Conservation (phyloP, 2,329 filamentous ascomycete species). For the Phialocephala subalpina region DNA sequence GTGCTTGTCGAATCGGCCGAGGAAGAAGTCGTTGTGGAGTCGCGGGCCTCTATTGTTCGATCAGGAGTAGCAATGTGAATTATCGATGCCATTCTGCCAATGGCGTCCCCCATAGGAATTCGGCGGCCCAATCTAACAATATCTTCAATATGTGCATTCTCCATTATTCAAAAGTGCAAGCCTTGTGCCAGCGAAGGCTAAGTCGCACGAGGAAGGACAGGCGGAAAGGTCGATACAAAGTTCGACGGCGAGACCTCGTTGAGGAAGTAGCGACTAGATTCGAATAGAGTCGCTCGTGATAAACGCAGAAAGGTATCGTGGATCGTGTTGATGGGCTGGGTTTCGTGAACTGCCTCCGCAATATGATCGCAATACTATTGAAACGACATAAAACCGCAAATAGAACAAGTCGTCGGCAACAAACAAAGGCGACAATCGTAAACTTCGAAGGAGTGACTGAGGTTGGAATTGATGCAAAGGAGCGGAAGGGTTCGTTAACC, state of each 20-base stretch:
- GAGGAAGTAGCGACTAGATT: conserved; percentile 34
- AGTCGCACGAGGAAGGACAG: conserved; percentile 6
- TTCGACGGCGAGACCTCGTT: conserved; percentile 8
- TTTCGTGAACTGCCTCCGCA: conserved; percentile 31
- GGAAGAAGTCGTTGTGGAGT: conserved; percentile 34
- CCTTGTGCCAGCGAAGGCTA: conserved; percentile 7
- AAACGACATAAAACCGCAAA: conserved; percentile 35
- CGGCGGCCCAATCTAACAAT: conserved; percentile 40
- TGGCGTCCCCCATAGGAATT: conserved; percentile 28
- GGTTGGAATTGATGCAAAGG: conserved; percentile 42
- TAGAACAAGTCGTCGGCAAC: conserved; percentile 17
- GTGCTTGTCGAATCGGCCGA: conserved; percentile 37
- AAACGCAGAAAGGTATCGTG: conserved; percentile 19
- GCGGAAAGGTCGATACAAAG: not conserved
- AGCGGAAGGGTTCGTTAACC: conserved; percentile 49
- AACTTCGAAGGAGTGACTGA: conserved; percentile 45
- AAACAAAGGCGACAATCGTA: conserved; percentile 16
- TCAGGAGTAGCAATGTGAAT: conserved; percentile 37
- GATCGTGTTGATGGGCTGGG: conserved; percentile 21
- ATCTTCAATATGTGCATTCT: conserved; percentile 33
- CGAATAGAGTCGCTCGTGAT: conserved; percentile 16
- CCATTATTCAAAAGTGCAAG: conserved; percentile 30
- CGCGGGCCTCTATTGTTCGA: conserved; percentile 36
- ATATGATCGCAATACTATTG: conserved; percentile 33
- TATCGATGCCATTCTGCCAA: conserved; percentile 36